A percentile compares a stretch with the other conserved stretches of the same genome.
phyloP scores from a whole-genome alignment of 345 rosid genomes.

The Hypericum androsaemum region DNA sequence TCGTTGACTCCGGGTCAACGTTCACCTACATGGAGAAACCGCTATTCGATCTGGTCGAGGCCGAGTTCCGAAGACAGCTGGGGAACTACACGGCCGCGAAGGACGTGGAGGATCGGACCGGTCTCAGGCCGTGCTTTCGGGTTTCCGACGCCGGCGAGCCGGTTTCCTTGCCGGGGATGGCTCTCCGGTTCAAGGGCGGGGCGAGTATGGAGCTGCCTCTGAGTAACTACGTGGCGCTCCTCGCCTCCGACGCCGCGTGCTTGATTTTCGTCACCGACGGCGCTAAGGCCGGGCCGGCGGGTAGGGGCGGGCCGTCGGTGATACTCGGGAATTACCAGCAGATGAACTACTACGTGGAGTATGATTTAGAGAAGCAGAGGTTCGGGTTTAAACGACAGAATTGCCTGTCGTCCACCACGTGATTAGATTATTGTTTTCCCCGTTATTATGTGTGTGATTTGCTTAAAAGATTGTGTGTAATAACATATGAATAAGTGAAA shows the following conservation, averaged over 20 bases:
- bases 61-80: constrained; percentile 57
- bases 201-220: constrained; percentile 58
- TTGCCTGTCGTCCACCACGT: constrained; percentile 5
- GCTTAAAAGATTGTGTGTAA: too few species aligned
- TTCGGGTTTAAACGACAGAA: constrained; percentile 25
- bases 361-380: constrained; percentile 33
- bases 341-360: constrained; percentile 34
- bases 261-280: constrained; percentile 25
- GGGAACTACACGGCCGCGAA: constrained; percentile 34
- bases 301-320: constrained; percentile 21
- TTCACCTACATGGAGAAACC: constrained; percentile 74
- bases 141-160: constrained; percentile 38
- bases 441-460: too few species aligned
- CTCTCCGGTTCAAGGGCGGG: constrained; percentile 69
- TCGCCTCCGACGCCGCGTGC: constrained; percentile 22
- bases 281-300: constrained; percentile 1
- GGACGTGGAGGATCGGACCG: constrained; percentile 32
- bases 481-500: too few species aligned
- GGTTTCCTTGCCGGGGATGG: constrained; percentile 34
- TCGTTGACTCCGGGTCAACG: constrained; percentile 86
- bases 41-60: constrained; percentile 37
- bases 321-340: constrained; percentile 32
- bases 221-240: constrained; percentile 45
- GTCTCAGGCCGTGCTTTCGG: constrained; percentile 64
- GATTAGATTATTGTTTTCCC: too few species aligned